phyloP scores from a whole-genome alignment of 108 stramenopile genomes.

The Conticribra weissflogii region DNA sequence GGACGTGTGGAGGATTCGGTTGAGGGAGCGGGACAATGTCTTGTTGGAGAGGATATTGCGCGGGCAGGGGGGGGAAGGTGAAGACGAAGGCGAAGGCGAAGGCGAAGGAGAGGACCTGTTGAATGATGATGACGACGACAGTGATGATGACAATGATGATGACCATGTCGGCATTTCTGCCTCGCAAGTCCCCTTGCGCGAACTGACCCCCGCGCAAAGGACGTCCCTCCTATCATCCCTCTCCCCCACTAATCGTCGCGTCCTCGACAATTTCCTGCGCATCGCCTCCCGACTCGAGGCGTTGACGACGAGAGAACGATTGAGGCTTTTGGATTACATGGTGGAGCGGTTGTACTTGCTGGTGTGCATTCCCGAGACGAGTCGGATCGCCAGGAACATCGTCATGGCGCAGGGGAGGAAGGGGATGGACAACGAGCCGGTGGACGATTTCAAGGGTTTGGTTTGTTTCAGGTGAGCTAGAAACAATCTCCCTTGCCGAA shows the following conservation, averaged over 20 bases:
- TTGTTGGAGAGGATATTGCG: slow-evolving; percentile 44
- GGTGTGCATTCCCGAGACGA: slow-evolving; percentile 57
- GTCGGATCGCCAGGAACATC: slow-evolving; percentile 57
- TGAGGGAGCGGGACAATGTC: slow-evolving; percentile 54
- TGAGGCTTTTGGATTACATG: slow-evolving; percentile 55
- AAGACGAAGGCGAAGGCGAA: slow-evolving; percentile 5
- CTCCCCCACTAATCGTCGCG: slow-evolving; percentile 31
- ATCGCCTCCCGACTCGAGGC: slow-evolving; percentile 24
- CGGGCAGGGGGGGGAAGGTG: neutral
- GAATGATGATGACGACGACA: slow-evolving; percentile 17
- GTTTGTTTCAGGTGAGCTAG: slow-evolving; percentile 54
- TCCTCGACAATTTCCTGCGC: slow-evolving; percentile 41
- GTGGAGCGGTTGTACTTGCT: slow-evolving; percentile 53
- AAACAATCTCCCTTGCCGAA: neutral
- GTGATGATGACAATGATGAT: slow-evolving; percentile 3
- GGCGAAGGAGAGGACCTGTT: slow-evolving; percentile 20
- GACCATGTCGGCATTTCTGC: no score
- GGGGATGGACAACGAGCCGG: slow-evolving; percentile 60
- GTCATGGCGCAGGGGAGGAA: slow-evolving; percentile 55
- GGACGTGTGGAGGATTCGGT: slow-evolving; percentile 44
- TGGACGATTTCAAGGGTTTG: slow-evolving; percentile 68
- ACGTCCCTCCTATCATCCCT: slow-evolving; percentile 19
- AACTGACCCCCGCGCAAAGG: slow-evolving; percentile 25
- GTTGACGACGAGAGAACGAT: slow-evolving; percentile 39
- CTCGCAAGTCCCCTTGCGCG: slow-evolving; percentile 2